These are phyloP conservation scores for Blakeslea trispora DNA, from an alignment of 371 early-diverging fungal genomes.

Conservation along the genomic window DNA sequence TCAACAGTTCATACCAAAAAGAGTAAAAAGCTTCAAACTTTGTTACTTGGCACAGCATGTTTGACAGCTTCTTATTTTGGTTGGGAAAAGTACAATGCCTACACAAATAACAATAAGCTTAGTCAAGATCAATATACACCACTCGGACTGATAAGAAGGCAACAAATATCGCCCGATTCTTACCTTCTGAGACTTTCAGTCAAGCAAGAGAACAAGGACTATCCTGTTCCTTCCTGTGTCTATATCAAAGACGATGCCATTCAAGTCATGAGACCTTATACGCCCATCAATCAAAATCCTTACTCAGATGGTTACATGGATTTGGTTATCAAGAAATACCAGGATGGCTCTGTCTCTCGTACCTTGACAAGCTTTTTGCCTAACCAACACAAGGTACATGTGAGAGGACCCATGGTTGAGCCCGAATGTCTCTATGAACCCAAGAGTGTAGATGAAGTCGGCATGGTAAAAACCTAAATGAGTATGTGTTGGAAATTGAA, in stretches of 20 bases:
- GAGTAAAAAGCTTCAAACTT: neutral
- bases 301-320: slow-evolving; percentile 55
- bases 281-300: slow-evolving; percentile 56
- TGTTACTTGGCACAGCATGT: neutral
- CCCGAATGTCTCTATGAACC: slow-evolving; percentile 44
- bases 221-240: slow-evolving; percentile 54
- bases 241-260: slow-evolving; percentile 68
- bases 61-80: slow-evolving; percentile 8
- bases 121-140: slow-evolving; percentile 31
- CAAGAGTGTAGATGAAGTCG: slow-evolving; percentile 50
- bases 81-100: slow-evolving; percentile 11
- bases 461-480: slow-evolving; percentile 52
- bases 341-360: slow-evolving; percentile 55
- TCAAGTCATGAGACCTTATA: slow-evolving; percentile 69
- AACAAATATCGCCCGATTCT: slow-evolving; percentile 37
- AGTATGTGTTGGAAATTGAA: neutral
- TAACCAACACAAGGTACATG: slow-evolving; percentile 44
- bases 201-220: slow-evolving; percentile 19
- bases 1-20: neutral
- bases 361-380: slow-evolving; percentile 43
- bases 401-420: slow-evolving; percentile 63
- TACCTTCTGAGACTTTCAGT: slow-evolving; percentile 35
- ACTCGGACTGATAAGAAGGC: slow-evolving; percentile 25
- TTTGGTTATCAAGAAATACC: slow-evolving; percentile 63
- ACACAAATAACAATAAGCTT: slow-evolving; percentile 14